Percentiles rank a stretch among this genome's conserved stretches.
phyloP scores from a whole-genome alignment of 768 basidiomycete genomes.

The Calocera cornea region DNA sequence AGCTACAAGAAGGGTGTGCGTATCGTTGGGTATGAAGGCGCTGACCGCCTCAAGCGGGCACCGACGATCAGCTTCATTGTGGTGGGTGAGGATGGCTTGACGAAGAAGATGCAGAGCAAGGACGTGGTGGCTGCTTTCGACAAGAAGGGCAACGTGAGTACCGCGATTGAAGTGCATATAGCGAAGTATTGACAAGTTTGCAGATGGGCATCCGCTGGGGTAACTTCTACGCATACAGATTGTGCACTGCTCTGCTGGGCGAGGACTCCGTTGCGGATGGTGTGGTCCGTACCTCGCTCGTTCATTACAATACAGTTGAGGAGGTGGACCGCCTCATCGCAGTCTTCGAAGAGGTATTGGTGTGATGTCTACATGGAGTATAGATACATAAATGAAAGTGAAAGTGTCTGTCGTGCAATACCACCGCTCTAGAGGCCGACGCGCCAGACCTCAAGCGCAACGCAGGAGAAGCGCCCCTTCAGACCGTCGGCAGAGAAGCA shows the following conservation, averaged over 20 bases:
- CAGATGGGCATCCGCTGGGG: constrained; percentile 70
- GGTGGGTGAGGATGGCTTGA: constrained; percentile 27
- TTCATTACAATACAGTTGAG: constrained; percentile 65
- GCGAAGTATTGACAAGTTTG: background rate
- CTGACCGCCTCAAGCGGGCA: constrained; percentile 27
- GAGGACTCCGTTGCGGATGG: constrained; percentile 48
- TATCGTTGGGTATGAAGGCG: constrained; percentile 48
- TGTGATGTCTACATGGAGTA: background rate
- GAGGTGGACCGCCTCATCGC: constrained; percentile 51
- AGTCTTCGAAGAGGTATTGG: constrained; percentile 10
- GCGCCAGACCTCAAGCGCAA: constrained; percentile 86
- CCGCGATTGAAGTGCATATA: background rate
- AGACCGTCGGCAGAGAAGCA: constrained; percentile 32
- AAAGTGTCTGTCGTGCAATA: background rate
- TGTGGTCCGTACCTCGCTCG: constrained; percentile 59
- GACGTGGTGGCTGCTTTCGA: constrained; percentile 56
- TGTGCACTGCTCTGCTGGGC: constrained; percentile 37
- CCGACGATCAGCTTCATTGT: constrained; percentile 67
- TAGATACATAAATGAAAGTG: background rate
- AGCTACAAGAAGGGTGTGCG: constrained; percentile 47
- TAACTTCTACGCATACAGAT: constrained; percentile 62
- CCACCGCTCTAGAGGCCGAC: constrained; percentile 29
- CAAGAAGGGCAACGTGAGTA: constrained; percentile 44
- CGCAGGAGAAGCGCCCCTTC: constrained; percentile 65
- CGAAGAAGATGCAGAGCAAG: constrained; percentile 41